phyloP scores from a whole-genome alignment of 495 filamentous ascomycete genomes.

The Symbiotaphrina buchneri region DNA sequence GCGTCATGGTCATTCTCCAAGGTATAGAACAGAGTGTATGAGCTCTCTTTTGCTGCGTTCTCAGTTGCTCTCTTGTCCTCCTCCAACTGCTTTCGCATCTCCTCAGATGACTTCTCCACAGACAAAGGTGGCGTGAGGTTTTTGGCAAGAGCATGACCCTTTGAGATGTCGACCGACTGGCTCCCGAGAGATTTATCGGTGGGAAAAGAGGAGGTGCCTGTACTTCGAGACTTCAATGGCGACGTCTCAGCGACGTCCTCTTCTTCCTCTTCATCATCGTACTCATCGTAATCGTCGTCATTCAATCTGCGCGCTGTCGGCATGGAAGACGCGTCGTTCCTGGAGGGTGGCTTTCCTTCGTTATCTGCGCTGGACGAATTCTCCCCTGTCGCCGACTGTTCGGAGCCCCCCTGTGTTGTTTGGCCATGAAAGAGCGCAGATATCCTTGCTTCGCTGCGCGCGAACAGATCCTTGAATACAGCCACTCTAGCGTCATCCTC shows the following conservation, averaged over 20 bases:
- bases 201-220: too few species aligned
- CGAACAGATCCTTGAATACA: conserved; percentile 36
- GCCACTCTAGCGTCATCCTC: conserved; percentile 45
- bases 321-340: conserved; percentile 17
- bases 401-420: conserved; percentile 13
- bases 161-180: too few species aligned
- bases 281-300: conserved; percentile 74
- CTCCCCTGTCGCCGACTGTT: conserved; percentile 18
- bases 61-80: conserved; percentile 86
- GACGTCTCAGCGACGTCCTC: conserved; percentile 19
- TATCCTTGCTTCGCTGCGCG: conserved; percentile 34
- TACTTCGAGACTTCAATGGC: too few species aligned
- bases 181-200: too few species aligned
- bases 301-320: conserved; percentile 51
- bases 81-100: conserved; percentile 80
- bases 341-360: conserved; percentile 8
- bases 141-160: too few species aligned
- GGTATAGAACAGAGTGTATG: conserved; percentile 82
- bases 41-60: conserved; percentile 70
- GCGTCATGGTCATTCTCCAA: conserved; percentile 85
- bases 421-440: conserved; percentile 30
- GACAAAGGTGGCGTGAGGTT: conserved; percentile 20
- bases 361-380: conserved; percentile 13
- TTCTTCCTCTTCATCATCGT: conserved; percentile 41
- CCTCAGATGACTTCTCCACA: conserved; percentile 49